Percentiles rank a stretch among this genome's conserved stretches.
Conservation (phyloP, 169 alveolate species). For the Cryptosporidium canis region DNA sequence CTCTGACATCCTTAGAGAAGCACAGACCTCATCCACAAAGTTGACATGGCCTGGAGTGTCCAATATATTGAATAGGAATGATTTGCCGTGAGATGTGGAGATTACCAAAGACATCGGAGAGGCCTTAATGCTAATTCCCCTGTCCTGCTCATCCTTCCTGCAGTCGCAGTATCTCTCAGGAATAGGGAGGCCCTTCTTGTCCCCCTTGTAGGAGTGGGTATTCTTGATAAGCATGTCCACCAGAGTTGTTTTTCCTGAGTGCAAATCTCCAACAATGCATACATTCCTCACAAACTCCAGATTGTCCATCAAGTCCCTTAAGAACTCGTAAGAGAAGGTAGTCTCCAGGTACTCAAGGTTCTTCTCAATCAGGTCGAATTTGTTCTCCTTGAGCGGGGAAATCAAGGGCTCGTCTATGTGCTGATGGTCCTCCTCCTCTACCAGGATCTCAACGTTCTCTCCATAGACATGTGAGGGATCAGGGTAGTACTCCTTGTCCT, state of each 20-base stretch:
- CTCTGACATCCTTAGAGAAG: conserved; percentile 94
- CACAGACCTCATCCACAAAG: conserved; percentile 96
- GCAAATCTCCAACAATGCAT: conserved; percentile 96
- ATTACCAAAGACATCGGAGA: conserved; percentile 96
- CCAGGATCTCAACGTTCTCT: conserved; percentile 89
- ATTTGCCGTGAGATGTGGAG: conserved; percentile 87
- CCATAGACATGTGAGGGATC: conserved; percentile 92
- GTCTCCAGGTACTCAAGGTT: conserved; percentile 87
- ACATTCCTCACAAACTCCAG: conserved; percentile 94
- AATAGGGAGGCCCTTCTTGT: conserved; percentile 72
- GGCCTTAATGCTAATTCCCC: conserved; percentile 95
- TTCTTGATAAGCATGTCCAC: conserved; percentile 94
- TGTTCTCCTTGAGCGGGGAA: conserved; percentile 90
- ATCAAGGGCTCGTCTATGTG: conserved; percentile 97
- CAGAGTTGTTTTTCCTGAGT: conserved; percentile 97
- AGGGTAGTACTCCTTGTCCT: conserved; percentile 93
- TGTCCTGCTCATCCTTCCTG: conserved; percentile 96
- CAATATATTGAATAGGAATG: conserved; percentile 87
- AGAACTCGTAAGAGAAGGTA: conserved; percentile 91
- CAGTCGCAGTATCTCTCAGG: conserved; percentile 93
- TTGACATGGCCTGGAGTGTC: conserved; percentile 99
- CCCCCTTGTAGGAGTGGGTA: conserved; percentile 88
- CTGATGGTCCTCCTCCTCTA: conserved; percentile 98
- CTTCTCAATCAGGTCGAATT: conserved; percentile 87
- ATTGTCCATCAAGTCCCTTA: conserved; percentile 90